These are phyloP conservation scores for Penicillium occitanis DNA, from an alignment of 2,329 filamentous ascomycete species.

Conservation along the genomic window DNA sequence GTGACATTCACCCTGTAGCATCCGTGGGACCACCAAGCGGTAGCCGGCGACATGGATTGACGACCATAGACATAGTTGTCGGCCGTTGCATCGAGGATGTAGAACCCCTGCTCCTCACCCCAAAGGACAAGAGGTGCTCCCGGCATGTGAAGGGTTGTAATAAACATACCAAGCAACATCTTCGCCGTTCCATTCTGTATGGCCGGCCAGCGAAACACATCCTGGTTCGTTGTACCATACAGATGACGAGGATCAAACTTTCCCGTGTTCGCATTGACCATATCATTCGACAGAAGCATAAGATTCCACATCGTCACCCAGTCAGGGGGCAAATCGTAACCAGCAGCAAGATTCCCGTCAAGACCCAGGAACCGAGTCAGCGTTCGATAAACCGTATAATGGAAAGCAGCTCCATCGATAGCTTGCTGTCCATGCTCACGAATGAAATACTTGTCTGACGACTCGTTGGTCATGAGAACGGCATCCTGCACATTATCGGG, in stretches of 20 bases:
- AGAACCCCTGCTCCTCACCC: conserved; percentile 67
- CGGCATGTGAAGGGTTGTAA: conserved; percentile 60
- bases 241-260: conserved; percentile 64
- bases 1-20: conserved; percentile 59
- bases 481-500: conserved; percentile 51
- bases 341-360: conserved; percentile 56
- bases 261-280: conserved; percentile 61
- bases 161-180: conserved; percentile 58
- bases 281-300: conserved; percentile 59
- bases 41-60: conserved; percentile 60
- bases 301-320: conserved; percentile 58
- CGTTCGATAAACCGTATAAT: conserved; percentile 64
- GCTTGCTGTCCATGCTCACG: conserved; percentile 54
- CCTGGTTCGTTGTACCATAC: conserved; percentile 65
- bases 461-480: conserved; percentile 49
- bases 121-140: conserved; percentile 62
- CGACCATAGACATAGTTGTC: conserved; percentile 66
- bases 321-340: conserved; percentile 55
- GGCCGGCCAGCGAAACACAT: conserved; percentile 65
- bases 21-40: conserved; percentile 65
- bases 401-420: conserved; percentile 62
- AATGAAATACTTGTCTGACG: conserved; percentile 50
- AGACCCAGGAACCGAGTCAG: conserved; percentile 62
- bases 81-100: conserved; percentile 63
- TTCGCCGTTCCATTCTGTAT: conserved; percentile 58